phyloP scores from a whole-genome alignment of 306 rosid species.

The Hylodesmum podocarpum region DNA sequence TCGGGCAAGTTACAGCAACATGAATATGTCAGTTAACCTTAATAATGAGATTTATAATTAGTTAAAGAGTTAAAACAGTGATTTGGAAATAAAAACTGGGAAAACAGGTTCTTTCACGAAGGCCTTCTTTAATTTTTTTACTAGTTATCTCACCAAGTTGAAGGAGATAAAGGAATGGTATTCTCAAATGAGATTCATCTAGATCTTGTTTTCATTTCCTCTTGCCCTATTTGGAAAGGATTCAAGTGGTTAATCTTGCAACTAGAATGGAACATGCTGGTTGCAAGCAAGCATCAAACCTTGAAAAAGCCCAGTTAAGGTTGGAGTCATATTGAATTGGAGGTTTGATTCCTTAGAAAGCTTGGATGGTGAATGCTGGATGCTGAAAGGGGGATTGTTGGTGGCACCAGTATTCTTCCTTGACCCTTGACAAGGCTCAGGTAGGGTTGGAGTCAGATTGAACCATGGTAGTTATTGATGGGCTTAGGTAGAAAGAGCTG shows the following conservation, averaged over 20 bases:
- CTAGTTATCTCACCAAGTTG: not conserved
- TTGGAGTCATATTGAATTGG: not conserved
- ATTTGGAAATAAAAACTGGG: not conserved
- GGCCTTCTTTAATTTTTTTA: not conserved
- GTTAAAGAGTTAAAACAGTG: not conserved
- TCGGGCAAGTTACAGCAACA: slow-evolving; percentile 25
- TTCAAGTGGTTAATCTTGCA: not conserved
- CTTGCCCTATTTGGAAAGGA: not conserved
- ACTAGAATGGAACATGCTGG: not conserved
- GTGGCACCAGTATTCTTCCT: not conserved
- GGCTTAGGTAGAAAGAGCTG: not conserved
- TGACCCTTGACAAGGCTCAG: not conserved
- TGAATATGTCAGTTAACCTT: not conserved
- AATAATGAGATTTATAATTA: not conserved
- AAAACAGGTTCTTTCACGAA: not conserved
- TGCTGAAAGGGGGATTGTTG: not conserved
- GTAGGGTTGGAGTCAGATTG: not conserved
- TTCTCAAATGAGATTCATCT: not conserved
- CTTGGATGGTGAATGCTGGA: not conserved
- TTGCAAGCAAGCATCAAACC: not conserved
- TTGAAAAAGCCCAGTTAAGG: not conserved
- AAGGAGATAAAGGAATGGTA: not conserved
- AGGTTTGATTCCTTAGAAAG: not conserved
- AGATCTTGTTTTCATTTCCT: not conserved
- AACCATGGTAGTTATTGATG: not conserved